phyloP scores from a whole-genome alignment of 768 basidiomycete genomes.

The Serendipita indica region DNA sequence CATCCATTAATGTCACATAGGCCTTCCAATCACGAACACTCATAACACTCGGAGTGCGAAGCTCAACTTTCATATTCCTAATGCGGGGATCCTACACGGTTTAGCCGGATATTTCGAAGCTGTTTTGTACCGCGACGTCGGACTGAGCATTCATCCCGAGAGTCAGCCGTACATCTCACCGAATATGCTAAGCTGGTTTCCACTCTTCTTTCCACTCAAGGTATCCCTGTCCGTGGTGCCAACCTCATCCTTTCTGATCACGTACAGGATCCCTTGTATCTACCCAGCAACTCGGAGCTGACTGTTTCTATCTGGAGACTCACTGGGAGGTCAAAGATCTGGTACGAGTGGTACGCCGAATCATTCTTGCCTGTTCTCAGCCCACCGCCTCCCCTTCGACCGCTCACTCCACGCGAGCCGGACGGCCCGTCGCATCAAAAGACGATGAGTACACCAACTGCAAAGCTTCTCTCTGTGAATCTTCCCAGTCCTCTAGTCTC shows the following conservation, averaged over 20 bases:
- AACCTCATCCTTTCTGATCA: neutral
- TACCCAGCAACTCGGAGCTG: conserved; percentile 83
- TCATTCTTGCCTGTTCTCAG: conserved; percentile 61
- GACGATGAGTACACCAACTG: neutral
- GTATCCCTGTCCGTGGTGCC: conserved; percentile 25
- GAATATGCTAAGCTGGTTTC: conserved; percentile 99
- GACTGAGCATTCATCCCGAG: conserved; percentile 86
- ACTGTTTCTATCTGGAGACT: conserved; percentile 90
- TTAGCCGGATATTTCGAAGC: conserved; percentile 97
- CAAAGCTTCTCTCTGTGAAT: conserved; percentile 1
- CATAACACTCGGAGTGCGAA: conserved; percentile 86
- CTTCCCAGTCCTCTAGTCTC: conserved; percentile 3
- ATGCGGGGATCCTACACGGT: conserved; percentile 86
- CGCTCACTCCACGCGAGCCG: conserved; percentile 22
- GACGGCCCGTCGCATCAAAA: neutral
- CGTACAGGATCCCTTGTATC: conserved; percentile 74
- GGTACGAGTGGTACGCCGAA: conserved; percentile 99
- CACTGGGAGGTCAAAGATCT: conserved; percentile 76
- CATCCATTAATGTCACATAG: conserved; percentile 26
- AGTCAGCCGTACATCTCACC: conserved; percentile 75
- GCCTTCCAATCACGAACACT: conserved; percentile 83
- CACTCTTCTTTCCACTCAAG: conserved; percentile 87
- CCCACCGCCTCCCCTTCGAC: conserved; percentile 18
- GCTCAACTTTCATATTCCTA: conserved; percentile 81
- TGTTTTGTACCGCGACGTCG: conserved; percentile 75